Conservation (phyloP, 805 yeast species). For the Kluyveromyces dobzhanskii region DNA sequence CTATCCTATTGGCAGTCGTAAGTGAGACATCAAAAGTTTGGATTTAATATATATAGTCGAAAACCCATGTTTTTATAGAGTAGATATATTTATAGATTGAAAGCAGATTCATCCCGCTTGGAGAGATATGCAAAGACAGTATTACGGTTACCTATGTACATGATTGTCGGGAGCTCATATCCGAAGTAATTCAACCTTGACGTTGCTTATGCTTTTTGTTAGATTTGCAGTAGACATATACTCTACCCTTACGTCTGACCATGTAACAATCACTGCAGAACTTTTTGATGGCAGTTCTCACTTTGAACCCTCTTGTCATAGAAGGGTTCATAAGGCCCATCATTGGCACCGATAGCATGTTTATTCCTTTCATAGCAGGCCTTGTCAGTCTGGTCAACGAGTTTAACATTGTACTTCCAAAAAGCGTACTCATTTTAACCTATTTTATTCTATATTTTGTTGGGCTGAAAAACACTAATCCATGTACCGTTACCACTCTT, state of each 20-base stretch:
- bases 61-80: too few species aligned
- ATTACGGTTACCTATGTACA: too few species aligned
- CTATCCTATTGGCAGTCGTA: conserved; percentile 35
- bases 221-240: conserved; percentile 86
- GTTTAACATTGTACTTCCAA: neutral
- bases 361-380: neutral
- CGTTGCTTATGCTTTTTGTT: conserved; percentile 93
- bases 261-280: conserved; percentile 87
- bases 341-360: conserved; percentile 3
- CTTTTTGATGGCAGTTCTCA: conserved; percentile 86
- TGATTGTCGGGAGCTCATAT: too few species aligned
- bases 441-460: too few species aligned
- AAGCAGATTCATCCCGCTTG: too few species aligned
- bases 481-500: too few species aligned
- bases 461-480: too few species aligned
- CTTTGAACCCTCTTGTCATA: conserved; percentile 70
- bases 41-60: too few species aligned
- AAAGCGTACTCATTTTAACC: neutral
- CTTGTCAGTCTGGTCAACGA: neutral
- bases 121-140: too few species aligned
- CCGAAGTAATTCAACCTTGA: conserved; percentile 54
- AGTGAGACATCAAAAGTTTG: too few species aligned
- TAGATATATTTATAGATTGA: too few species aligned
- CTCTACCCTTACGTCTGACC: conserved; percentile 92
- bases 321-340: conserved; percentile 14